These are phyloP conservation scores for Pichia sp. DNA, from an alignment of 1,139 yeast genomes.

Conservation along the genomic window DNA sequence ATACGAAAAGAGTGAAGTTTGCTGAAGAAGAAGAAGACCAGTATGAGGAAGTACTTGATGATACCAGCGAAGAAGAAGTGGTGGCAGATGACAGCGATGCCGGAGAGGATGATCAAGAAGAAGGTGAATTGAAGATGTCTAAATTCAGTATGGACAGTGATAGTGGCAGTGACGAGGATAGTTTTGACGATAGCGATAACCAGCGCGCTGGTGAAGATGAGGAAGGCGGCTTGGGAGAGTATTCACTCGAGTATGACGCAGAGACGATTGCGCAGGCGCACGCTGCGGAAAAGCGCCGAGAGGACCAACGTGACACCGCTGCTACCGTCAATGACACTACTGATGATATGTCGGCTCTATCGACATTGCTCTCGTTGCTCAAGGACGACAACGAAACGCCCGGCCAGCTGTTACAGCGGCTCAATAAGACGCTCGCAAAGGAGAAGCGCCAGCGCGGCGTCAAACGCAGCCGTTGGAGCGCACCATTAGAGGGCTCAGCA, in stretches of 20 bases:
- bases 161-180: slow-evolving; percentile 10
- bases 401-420: background rate
- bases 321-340: background rate
- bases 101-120: slow-evolving; percentile 1
- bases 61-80: background rate
- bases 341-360: background rate
- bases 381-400: background rate
- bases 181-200: background rate
- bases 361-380: no score
- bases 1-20: background rate
- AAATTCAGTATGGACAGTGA: no score
- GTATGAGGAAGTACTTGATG: slow-evolving; percentile 9
- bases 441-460: background rate
- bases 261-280: background rate
- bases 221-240: background rate
- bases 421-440: background rate
- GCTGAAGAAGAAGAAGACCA: background rate
- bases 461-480: background rate
- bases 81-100: slow-evolving; percentile 1
- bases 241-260: background rate
- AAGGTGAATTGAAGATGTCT: no score
- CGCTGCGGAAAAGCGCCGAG: background rate
- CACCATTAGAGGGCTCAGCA: background rate
- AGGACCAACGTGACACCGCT: slow-evolving; percentile 1
- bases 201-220: background rate